phyloP scores from a whole-genome alignment of 257 asterid species.

The Parsonsia alboflavescens region DNA sequence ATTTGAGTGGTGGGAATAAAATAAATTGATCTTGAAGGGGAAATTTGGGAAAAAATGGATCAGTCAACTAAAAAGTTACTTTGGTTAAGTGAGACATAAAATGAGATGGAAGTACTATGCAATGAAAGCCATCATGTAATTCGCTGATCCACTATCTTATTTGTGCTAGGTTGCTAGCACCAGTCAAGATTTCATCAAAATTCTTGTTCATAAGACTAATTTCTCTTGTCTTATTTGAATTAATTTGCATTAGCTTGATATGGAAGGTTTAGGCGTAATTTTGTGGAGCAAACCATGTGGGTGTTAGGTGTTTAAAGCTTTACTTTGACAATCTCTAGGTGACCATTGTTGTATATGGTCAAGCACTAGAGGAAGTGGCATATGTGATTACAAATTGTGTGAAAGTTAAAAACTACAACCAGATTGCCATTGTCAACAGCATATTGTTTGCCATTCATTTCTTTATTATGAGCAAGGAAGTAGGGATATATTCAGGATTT shows the following conservation, averaged over 20 bases:
- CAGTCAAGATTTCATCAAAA: background rate
- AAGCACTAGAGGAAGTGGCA: background rate
- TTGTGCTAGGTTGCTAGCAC: background rate
- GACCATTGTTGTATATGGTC: background rate
- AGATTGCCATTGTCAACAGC: background rate
- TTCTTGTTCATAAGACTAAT: background rate
- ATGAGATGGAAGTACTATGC: background rate
- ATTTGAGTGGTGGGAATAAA: too few relatives aligned
- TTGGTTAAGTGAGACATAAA: too few relatives aligned
- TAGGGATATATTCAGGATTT: background rate
- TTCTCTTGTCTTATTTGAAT: too few relatives aligned
- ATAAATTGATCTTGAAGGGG: too few relatives aligned
- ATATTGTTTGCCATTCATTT: background rate
- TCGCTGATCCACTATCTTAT: background rate
- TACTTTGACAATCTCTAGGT: background rate
- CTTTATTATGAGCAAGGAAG: background rate
- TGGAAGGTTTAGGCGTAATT: background rate
- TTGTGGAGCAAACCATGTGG: background rate
- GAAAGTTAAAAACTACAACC: background rate
- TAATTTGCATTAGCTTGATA: background rate
- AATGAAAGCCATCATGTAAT: background rate
- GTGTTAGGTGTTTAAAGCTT: background rate
- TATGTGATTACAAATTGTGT: background rate
- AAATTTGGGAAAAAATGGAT: too few relatives aligned
- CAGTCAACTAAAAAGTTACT: too few relatives aligned